Evolutionary conservation across 768 basidiomycete genomes (phyloP).

Genomic region (Collybia sordida): DNA sequence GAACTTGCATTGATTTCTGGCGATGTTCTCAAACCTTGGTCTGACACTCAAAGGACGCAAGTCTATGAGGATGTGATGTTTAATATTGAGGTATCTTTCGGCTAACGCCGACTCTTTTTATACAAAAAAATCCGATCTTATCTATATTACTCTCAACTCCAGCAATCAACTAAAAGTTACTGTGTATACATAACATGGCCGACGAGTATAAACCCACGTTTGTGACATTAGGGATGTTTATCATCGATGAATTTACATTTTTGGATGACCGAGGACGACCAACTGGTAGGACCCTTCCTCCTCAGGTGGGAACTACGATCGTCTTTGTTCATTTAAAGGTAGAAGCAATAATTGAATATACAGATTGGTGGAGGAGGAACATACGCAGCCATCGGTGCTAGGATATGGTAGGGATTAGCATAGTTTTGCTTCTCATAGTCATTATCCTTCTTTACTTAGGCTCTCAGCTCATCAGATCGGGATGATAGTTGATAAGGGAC

Average conservation of each 20-base stretch:
- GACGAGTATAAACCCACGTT: conserved; percentile 31
- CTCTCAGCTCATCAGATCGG: conserved; percentile 62
- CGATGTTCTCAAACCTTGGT: background rate
- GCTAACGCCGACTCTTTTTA: background rate
- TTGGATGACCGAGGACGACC: conserved; percentile 53
- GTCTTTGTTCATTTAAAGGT: background rate
- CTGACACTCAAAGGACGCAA: background rate
- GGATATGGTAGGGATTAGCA: conserved; percentile 60
- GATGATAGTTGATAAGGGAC: conserved; percentile 83
- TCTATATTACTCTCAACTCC: conserved; percentile 9
- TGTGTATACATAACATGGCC: conserved; percentile 14
- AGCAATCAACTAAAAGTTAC: background rate
- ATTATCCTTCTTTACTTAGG: conserved; percentile 39
- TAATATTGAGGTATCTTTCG: background rate
- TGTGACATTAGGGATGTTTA: conserved; percentile 85
- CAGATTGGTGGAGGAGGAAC: conserved; percentile 92
- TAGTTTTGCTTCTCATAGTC: background rate
- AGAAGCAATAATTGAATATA: background rate
- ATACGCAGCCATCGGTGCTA: conserved; percentile 76
- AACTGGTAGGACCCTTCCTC: conserved; percentile 40
- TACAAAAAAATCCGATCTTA: conserved; percentile 5
- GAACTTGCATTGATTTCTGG: conserved; percentile 35
- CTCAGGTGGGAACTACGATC: conserved; percentile 45
- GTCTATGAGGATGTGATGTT: conserved; percentile 1
- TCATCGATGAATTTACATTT: conserved; percentile 80